phyloP scores from a whole-genome alignment of 352 stramenopile species.

The Pythium monospermum region DNA sequence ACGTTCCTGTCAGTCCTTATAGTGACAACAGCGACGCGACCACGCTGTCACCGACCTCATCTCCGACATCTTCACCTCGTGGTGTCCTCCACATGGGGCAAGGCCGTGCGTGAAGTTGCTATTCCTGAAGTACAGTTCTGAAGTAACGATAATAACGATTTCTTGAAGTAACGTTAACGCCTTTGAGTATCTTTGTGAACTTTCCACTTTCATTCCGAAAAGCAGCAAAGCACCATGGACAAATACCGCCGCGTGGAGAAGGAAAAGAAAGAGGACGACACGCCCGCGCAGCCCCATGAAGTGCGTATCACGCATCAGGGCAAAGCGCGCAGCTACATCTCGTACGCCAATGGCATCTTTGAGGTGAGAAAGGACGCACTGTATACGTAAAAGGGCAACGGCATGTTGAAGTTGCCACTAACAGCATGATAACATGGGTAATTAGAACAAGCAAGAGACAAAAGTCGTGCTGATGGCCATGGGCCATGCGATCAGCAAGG shows the following conservation, averaged over 20 bases:
- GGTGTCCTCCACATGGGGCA: neutral
- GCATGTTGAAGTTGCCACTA: conserved; percentile 3
- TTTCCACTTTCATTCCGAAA: conserved; percentile 8
- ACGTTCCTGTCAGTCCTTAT: conserved; percentile 3
- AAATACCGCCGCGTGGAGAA: conserved; percentile 83
- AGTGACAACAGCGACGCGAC: neutral
- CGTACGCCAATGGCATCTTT: conserved; percentile 72
- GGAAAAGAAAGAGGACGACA: conserved; percentile 37
- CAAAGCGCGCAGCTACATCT: conserved; percentile 79
- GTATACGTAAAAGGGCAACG: neutral
- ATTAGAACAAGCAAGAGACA: conserved; percentile 63
- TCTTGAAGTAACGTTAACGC: neutral
- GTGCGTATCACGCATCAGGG: conserved; percentile 82
- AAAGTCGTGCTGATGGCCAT: conserved; percentile 73
- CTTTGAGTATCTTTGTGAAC: conserved; percentile 10
- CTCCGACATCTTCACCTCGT: conserved; percentile 9
- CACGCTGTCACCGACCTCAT: conserved; percentile 4
- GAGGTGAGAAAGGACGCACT: conserved; percentile 39
- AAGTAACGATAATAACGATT: conserved; percentile 9
- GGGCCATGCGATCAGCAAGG: conserved; percentile 82
- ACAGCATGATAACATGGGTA: neutral
- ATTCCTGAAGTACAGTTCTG: conserved; percentile 18
- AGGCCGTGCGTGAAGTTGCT: conserved; percentile 10
- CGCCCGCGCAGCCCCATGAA: conserved; percentile 54
- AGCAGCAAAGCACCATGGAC: conserved; percentile 40